Base-by-base conservation (phyloP, 1,284 basidiomycete genomes). In the Boletus nobilissimus region DNA sequence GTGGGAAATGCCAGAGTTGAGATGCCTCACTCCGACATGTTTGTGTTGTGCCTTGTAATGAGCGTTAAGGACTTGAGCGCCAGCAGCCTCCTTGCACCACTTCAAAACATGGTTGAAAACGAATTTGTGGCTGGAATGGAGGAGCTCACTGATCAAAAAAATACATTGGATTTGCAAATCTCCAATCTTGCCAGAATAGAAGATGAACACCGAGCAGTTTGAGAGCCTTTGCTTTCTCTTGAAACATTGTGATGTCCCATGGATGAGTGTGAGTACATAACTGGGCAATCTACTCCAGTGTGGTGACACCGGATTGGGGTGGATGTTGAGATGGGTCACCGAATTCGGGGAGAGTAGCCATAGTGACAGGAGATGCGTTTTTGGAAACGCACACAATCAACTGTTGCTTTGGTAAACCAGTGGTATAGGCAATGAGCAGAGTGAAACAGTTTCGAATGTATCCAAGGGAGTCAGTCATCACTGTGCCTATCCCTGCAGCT, bases 71-170 rank as follows among this genome's bases (percentile, higher is more conserved):
- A n/a, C 9, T 3, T 57, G 29, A 0, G 11, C 43, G 3, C 70
- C 74, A 24, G n/a, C 24, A 6, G 29, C 48, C 8, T 73, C 71
- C 26, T 76, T 78, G 63, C 71, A 77, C 70, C 74, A 77, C 18
- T 36, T 48, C 5, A 73, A 18, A 3, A 39, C 13, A 9, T 73
- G 64, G 7, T 73, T 22, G 13, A 73, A 73, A 46, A 38, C 4
- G 24, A 71, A 51, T 22, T 71, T 71, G 32, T 71, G 60, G 5
- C 16, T 4, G 1, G 57, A 29, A n/a, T 74, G 73, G 4, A 74
- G 67, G 16, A 70, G n/a, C 9, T 74, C 32, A 0, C 60, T n/a
- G 6, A 13, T 62, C 24, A 70, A 19, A 5, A 24, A 74, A 74
- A 4, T 39, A 40, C 6, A 24, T 9, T 1, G 46, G 60, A 3